These are phyloP conservation scores for Penicillium canescens DNA, from an alignment of 495 filamentous ascomycete species.

Conservation along the genomic window DNA sequence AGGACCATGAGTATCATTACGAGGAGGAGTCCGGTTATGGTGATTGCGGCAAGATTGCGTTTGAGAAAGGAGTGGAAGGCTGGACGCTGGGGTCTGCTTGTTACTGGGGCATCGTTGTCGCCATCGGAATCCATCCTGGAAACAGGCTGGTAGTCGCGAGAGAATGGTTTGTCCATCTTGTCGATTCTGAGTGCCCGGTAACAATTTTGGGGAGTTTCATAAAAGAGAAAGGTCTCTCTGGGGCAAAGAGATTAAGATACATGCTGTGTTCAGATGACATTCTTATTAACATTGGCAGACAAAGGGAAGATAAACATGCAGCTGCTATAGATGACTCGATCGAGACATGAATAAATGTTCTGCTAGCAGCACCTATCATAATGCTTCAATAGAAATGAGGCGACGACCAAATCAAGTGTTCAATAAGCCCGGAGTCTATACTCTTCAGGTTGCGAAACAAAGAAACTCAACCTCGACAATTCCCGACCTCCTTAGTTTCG, in stretches of 20 bases:
- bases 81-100: conserved; percentile 2
- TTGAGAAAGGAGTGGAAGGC: background rate
- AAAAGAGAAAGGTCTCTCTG: background rate
- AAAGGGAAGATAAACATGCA: conserved; percentile 1
- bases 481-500: too few species aligned
- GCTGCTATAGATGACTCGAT: background rate
- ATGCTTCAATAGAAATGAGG: too few species aligned
- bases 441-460: background rate
- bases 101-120: conserved; percentile 9
- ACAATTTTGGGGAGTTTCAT: background rate
- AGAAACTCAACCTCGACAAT: background rate
- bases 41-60: conserved; percentile 11
- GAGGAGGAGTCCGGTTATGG: conserved; percentile 10
- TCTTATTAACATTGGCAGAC: conserved; percentile 1
- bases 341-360: conserved; percentile 1
- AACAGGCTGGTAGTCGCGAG: conserved; percentile 10
- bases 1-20: conserved; percentile 5
- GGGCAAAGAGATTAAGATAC: background rate
- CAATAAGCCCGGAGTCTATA: background rate
- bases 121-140: conserved; percentile 3
- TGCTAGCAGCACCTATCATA: background rate
- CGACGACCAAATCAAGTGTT: background rate
- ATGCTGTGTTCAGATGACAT: background rate
- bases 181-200: background rate
- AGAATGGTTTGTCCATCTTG: conserved; percentile 1